Base-by-base conservation (phyloP, 257 asterid genomes). In the Striga asiatica region DNA sequence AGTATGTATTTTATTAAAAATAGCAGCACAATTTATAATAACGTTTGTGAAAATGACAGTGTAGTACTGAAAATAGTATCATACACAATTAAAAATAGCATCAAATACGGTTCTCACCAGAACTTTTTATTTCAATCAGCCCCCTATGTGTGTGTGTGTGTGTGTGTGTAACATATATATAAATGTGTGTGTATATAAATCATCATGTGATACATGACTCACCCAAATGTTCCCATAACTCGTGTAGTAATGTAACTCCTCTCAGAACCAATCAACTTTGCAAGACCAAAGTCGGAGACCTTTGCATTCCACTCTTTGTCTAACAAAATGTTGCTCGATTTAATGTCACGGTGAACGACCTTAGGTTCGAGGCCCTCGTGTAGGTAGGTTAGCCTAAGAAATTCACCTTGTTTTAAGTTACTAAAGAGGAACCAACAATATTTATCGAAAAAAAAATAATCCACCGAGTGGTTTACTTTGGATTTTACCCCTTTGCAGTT, bases 141-240 rank as follows among this genome's bases (percentile, higher is more conserved):
- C n/a, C n/a, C n/a, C n/a, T n/a, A n/a, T n/a, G n/a, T n/a, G n/a
- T n/a, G n/a, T n/a, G n/a, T n/a, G n/a, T n/a, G n/a, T n/a, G n/a
- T n/a, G n/a, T n/a, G n/a, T n/a, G n/a, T n/a, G n/a, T n/a, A n/a
- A n/a, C n/a, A n/a, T n/a, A n/a, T n/a, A n/a, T n/a, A n/a, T n/a
- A n/a, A n/a, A n/a, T n/a, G n/a, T n/a, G n/a, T n/a, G n/a, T n/a
- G n/a, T n/a, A n/a, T 11, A 11, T 10, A 32, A 5, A 37, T 14
- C 18, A n/a, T 17, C 49, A 6, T 12, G 7, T 14, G 5, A 17
- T 1, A 8, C 25, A 5, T 5, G 23, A 66, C 89, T 59, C 62
- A 89, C 97, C 97, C 97, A 28, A 89, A 89, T n/a, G 97, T 89
- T 54, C 97, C 97, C 97, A 89, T 89, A 56, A 89, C 97, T 12